A percentile compares a stretch with the other conserved stretches of the same genome.
phyloP scores from a whole-genome alignment of 164 flowering plant genomes.

The Aristolochia contorta region DNA sequence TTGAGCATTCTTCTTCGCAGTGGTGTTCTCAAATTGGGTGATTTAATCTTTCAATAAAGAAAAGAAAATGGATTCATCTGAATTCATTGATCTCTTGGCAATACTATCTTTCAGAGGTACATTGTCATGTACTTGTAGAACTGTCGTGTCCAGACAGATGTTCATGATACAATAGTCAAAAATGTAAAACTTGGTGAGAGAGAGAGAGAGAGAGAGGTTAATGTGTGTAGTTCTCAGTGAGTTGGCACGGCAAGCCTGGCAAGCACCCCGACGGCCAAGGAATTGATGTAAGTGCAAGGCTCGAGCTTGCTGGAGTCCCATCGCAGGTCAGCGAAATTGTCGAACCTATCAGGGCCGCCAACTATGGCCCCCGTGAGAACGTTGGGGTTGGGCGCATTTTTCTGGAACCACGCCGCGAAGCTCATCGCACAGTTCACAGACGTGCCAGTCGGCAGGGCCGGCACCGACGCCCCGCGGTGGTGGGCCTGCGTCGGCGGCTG shows the following conservation, averaged over 20 bases:
- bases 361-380: constrained; percentile 90
- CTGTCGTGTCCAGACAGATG: too few relatives aligned
- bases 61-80: too few relatives aligned
- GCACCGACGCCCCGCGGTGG: constrained; percentile 86
- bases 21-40: too few relatives aligned
- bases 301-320: constrained; percentile 46
- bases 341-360: constrained; percentile 78
- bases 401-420: constrained; percentile 45
- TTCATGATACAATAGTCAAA: too few relatives aligned
- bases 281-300: constrained; percentile 68
- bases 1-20: too few relatives aligned
- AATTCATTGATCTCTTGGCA: too few relatives aligned
- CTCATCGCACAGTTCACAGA: constrained; percentile 49
- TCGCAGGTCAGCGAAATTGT: constrained; percentile 54
- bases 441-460: constrained; percentile 8
- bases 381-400: constrained; percentile 46
- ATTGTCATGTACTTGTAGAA: too few relatives aligned
- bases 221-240: too few relatives aligned
- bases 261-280: constrained; percentile 40
- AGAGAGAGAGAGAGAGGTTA: too few relatives aligned
- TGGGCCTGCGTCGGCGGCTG: constrained; percentile 71
- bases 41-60: too few relatives aligned
- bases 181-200: too few relatives aligned
- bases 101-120: too few relatives aligned
- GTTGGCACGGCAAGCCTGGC: constrained; percentile 26